Evolutionary conservation across 352 stramenopile genomes (phyloP).

Genomic region (Phytophthora nicotianae): DNA sequence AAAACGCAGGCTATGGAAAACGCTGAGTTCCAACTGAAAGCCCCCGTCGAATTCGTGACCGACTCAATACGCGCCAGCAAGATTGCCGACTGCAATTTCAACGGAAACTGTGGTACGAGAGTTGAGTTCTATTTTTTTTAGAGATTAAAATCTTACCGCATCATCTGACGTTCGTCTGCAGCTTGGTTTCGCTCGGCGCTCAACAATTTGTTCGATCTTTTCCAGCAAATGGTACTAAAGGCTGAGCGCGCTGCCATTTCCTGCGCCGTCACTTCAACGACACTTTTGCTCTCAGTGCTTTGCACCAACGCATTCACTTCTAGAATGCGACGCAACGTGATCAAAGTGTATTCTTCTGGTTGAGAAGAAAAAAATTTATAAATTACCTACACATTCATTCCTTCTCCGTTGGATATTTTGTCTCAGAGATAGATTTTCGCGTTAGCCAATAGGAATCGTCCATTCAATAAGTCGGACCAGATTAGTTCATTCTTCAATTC

Average conservation of each 20-base stretch:
- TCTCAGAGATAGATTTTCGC: neutral
- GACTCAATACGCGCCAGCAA: conserved; percentile 55
- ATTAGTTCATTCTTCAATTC: conserved; percentile 23
- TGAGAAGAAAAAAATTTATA: conserved; percentile 2
- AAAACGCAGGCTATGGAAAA: conserved; percentile 57
- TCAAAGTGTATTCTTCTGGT: conserved; percentile 57
- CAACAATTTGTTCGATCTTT: conserved; percentile 50
- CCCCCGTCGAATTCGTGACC: conserved; percentile 61
- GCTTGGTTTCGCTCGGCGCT: conserved; percentile 50
- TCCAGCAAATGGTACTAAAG: conserved; percentile 51
- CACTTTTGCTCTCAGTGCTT: conserved; percentile 41
- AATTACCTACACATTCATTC: neutral
- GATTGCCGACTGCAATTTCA: conserved; percentile 61
- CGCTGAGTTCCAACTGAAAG: conserved; percentile 66
- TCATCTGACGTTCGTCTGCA: conserved; percentile 36
- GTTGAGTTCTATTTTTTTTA: neutral
- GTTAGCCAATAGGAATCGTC: conserved; percentile 1
- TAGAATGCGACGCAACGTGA: conserved; percentile 51
- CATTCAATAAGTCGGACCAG: neutral
- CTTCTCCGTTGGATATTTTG: conserved; percentile 6
- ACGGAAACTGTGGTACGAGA: conserved; percentile 58
- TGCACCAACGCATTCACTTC: conserved; percentile 49
- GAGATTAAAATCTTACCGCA: conserved; percentile 4
- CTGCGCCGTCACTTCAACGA: conserved; percentile 28
- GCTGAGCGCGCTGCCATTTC: conserved; percentile 44